Percentiles rank a stretch among this genome's conserved stretches.
These are phyloP conservation scores for Ramaria sp. DNA, from an alignment of 768 basidiomycete species.

Conservation along the genomic window DNA sequence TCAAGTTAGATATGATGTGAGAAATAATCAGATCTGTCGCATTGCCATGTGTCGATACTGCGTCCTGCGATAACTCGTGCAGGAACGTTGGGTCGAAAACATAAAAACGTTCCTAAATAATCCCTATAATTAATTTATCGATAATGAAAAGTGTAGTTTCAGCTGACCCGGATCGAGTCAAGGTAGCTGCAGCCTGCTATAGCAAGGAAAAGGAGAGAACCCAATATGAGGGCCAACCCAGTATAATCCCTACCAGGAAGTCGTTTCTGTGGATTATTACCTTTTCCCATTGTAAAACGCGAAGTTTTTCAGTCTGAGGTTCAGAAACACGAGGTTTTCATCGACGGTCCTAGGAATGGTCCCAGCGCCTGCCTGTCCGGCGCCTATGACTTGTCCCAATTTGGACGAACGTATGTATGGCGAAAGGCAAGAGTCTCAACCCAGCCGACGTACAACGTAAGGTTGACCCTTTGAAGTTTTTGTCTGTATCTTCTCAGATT, in stretches of 20 bases:
- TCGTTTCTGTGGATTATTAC: background rate
- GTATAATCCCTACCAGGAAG: slow-evolving; percentile 1
- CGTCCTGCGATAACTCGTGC: slow-evolving; percentile 62
- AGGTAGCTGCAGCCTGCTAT: slow-evolving; percentile 9
- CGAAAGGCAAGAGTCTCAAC: slow-evolving; percentile 77
- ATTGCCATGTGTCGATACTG: slow-evolving; percentile 54
- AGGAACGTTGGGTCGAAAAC: slow-evolving; percentile 65
- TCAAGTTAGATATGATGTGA: slow-evolving; percentile 76
- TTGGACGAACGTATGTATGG: no score
- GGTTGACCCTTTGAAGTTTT: slow-evolving; percentile 21
- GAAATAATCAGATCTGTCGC: slow-evolving; percentile 65
- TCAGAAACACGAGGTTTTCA: no score
- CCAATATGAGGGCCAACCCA: background rate
- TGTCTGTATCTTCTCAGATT: slow-evolving; percentile 6
- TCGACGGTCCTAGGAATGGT: no score
- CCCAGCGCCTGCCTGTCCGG: no score
- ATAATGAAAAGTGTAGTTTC: background rate
- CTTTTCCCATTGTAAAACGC: slow-evolving; percentile 1
- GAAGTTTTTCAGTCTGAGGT: background rate
- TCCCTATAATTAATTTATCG: background rate
- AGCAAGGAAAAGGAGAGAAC: slow-evolving; percentile 5
- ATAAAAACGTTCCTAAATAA: slow-evolving; percentile 69
- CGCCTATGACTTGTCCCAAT: no score
- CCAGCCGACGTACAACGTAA: slow-evolving; percentile 90
- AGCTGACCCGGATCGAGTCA: slow-evolving; percentile 9